These are phyloP conservation scores for Lithohypha guttulata DNA, from an alignment of 2,329 filamentous ascomycete species.

Conservation along the genomic window DNA sequence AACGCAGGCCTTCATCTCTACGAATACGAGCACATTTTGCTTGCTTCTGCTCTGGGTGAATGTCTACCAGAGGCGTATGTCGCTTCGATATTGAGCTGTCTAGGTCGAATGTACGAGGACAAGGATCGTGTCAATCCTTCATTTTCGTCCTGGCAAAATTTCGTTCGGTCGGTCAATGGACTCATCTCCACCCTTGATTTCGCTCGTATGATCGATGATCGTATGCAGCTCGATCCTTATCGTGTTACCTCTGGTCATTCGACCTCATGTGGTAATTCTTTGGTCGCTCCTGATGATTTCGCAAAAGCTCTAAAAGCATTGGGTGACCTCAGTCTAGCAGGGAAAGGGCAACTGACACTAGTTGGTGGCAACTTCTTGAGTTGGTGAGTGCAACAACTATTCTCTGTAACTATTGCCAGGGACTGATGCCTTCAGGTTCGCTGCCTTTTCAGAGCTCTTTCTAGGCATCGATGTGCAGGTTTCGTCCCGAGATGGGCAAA, in stretches of 20 bases:
- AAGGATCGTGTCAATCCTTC: slow-evolving; percentile 13
- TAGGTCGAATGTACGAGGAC: slow-evolving; percentile 14
- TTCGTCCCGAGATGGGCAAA: slow-evolving; percentile 7
- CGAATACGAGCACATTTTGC: slow-evolving; percentile 18
- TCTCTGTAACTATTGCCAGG: slow-evolving; percentile 15
- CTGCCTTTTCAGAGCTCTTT: slow-evolving; percentile 10
- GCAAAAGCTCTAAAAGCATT: slow-evolving; percentile 15
- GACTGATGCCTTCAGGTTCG: slow-evolving; percentile 12
- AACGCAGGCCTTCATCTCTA: slow-evolving; percentile 15
- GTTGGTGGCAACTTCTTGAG: slow-evolving; percentile 18
- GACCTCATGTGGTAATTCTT: not conserved
- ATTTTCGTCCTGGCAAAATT: slow-evolving; percentile 13
- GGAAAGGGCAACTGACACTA: slow-evolving; percentile 14
- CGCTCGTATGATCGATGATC: slow-evolving; percentile 17
- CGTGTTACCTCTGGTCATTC: slow-evolving; percentile 7
- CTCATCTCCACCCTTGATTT: slow-evolving; percentile 17
- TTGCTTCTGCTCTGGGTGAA: slow-evolving; percentile 16
- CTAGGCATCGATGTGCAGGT: slow-evolving; percentile 12
- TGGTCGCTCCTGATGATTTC: slow-evolving; percentile 11
- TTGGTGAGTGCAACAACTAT: too few relatives aligned
- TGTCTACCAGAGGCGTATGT: slow-evolving; percentile 17
- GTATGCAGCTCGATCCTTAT: slow-evolving; percentile 17
- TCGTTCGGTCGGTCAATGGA: slow-evolving; percentile 15
- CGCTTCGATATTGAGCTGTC: slow-evolving; percentile 12
- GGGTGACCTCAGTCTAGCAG: slow-evolving; percentile 12